Base-by-base conservation (phyloP, 1,284 basidiomycete species). In the Heterobasidion irregulare region DNA sequence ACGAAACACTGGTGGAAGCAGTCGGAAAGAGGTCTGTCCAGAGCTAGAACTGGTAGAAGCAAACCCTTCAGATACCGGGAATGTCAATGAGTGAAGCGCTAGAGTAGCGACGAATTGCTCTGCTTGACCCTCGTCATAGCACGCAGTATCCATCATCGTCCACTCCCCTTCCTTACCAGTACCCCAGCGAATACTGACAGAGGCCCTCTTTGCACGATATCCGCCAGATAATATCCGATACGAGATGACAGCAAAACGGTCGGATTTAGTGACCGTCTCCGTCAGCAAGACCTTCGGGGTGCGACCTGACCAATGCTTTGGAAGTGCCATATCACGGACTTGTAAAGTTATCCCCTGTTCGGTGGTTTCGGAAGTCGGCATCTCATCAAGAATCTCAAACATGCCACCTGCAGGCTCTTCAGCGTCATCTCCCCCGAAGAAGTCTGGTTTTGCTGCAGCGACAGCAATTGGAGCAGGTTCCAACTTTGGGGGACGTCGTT, bases 91-190 rank as follows among this genome's bases (percentile, higher is more conserved):
- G 67, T 94, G 88, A 34, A 99, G 74, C 0, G 93, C 94, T 32
- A 96, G 71, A 2, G 90, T 91, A 1, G 96, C 83, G 53, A 97
- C 80, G 64, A 94, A 98, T 64, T 98, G 88, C 65, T 95, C 92
- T 3, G 96, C 94, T 65, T 98, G 92, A 0, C 66, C 66, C 56
- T 84, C 77, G 58, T 89, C 82, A 47, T 82, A 74, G 65, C 96
- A 98, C 3, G 90, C 94, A 44, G 92, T 74, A 57, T 92, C 84
- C 2, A 88, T 83, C 92, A 98, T 98, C 15, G 69, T 69, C 86
- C 90, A 96, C 51, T 85, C 79, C 55, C 84, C 80, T 19, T 76
- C 71, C 59, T 77, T 79, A 36, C 74, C 77, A 13, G 78, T 78
- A 50, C 81, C 76, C 90, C 92, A 94, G 16, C 83, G 76, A 56